Percentiles rank a stretch among this genome's conserved stretches.
Evolutionary conservation across 2,329 filamentous ascomycete genomes (phyloP).

Genomic region (Pseudopithomyces maydicus): DNA sequence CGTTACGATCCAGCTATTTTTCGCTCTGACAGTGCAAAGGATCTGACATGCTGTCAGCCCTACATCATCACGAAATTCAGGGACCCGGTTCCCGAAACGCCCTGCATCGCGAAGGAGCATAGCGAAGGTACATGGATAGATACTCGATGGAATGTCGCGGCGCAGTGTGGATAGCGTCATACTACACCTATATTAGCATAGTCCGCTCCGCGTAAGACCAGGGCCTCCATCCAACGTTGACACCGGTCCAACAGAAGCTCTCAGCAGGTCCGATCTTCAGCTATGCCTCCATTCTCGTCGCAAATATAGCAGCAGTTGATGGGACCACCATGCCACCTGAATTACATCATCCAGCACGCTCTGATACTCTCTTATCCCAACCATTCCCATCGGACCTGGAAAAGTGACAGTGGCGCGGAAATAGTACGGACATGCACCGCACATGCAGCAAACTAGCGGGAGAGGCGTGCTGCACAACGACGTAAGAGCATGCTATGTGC

Average conservation of each 20-base stretch:
- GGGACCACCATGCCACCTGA: background rate
- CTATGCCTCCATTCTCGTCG: background rate
- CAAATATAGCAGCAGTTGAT: background rate
- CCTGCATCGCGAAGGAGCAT: slow-evolving; percentile 3
- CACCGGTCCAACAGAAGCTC: background rate
- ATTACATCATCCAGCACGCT: background rate
- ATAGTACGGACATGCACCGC: background rate
- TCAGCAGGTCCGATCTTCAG: background rate
- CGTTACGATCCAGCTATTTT: background rate
- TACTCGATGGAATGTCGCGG: slow-evolving; percentile 3
- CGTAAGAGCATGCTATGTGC: background rate
- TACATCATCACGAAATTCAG: background rate
- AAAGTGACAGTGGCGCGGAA: slow-evolving; percentile 1
- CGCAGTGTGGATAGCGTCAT: background rate
- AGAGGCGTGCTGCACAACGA: slow-evolving; percentile 6
- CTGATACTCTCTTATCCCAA: background rate
- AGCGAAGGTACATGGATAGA: background rate
- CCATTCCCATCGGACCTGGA: background rate
- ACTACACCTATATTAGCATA: slow-evolving; percentile 3
- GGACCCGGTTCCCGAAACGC: slow-evolving; percentile 1
- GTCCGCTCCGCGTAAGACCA: background rate
- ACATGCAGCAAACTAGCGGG: background rate
- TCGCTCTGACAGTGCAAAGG: background rate
- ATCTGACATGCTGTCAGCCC: background rate
- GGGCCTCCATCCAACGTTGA: background rate